Percentiles rank a stretch among this genome's conserved stretches.
Conservation (phyloP, 163 green algal species). For the Coccomyxa subellipsoidea region DNA sequence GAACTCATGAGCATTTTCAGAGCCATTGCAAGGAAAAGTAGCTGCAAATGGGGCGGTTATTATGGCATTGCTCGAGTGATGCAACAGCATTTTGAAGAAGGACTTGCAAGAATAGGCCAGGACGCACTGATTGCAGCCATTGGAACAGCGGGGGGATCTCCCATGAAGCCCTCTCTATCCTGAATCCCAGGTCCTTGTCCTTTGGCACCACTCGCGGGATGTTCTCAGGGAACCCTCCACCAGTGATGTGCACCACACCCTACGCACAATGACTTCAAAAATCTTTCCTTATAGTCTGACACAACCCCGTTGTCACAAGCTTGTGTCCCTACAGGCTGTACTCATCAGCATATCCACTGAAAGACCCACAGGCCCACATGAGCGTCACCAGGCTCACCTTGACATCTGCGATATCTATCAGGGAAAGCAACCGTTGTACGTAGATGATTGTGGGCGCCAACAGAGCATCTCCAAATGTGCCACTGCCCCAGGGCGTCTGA, state of each 20-base stretch:
- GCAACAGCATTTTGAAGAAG: not conserved
- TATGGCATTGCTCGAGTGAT: not conserved
- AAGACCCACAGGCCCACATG: not conserved
- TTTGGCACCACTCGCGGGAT: slow-evolving; percentile 92
- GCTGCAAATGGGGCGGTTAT: not conserved
- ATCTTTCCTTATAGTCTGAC: too few relatives aligned
- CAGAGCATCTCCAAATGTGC: slow-evolving; percentile 67
- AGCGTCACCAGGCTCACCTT: slow-evolving; percentile 26
- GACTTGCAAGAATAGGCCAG: too few relatives aligned
- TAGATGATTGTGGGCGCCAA: slow-evolving; percentile 91
- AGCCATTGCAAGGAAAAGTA: not conserved
- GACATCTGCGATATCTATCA: slow-evolving; percentile 38
- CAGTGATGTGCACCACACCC: slow-evolving; percentile 95
- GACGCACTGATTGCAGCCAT: slow-evolving; percentile 44
- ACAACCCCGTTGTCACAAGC: too few relatives aligned
- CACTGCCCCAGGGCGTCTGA: slow-evolving; percentile 57
- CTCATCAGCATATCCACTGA: too few relatives aligned
- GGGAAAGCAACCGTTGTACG: slow-evolving; percentile 64
- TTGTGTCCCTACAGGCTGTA: too few relatives aligned
- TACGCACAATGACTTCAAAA: slow-evolving; percentile 24
- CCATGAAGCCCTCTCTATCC: slow-evolving; percentile 66
- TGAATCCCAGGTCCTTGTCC: slow-evolving; percentile 79
- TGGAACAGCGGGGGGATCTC: slow-evolving; percentile 70
- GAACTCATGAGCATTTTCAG: not conserved
- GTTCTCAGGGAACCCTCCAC: slow-evolving; percentile 96